Base-by-base conservation (phyloP, 495 filamentous ascomycete species). In the Penicillium lagena region DNA sequence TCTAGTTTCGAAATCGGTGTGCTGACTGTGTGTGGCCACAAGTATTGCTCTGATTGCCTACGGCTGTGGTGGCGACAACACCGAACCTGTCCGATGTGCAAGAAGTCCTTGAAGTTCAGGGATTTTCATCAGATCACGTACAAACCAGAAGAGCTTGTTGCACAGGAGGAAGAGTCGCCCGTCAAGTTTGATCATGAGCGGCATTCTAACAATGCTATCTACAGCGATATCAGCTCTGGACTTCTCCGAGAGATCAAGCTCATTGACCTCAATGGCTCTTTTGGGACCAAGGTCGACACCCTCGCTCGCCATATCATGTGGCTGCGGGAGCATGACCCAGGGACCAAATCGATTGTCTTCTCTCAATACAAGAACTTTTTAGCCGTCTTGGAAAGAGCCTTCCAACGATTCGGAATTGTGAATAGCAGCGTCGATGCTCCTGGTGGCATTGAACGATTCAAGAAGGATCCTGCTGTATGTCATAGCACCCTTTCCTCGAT, bases 261-360 rank as follows among this genome's bases (percentile, higher is more conserved):
- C 32, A 85, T 95, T 50, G 81, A 94, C 29, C 71, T 96, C 0
- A 62, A 79, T 22, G 80, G 77, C 2, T 86, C 83, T 7, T 96
- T 84, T 57, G 86, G 89, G 7, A 91, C 86, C 0, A 98, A 98
- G 59, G 83, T 96, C 13, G 89, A 96, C 51, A 90, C 77, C 1
- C 54, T 97, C 9, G 77, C 83, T 17, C 75, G 85, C 9, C 93
- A 98, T 56, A 64, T 96, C 1, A 57, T 94, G 12, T 96, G 87
- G 87, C 68, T 98, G 4, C 78, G 89, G 3, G 70, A 82, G 41
- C 77, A 87, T 39, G 93, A 98, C 56, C 88, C 87, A 1, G 89
- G 87, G 0, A 79, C 88, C 9, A 96, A 96, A 58, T 87, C 87
- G 1, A 82, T 98, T 52, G 68, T 96, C 15, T 98, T 96, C 59